Conservation (phyloP, 2,329 filamentous ascomycete genomes). For the Cladosporium cucumerinum region DNA sequence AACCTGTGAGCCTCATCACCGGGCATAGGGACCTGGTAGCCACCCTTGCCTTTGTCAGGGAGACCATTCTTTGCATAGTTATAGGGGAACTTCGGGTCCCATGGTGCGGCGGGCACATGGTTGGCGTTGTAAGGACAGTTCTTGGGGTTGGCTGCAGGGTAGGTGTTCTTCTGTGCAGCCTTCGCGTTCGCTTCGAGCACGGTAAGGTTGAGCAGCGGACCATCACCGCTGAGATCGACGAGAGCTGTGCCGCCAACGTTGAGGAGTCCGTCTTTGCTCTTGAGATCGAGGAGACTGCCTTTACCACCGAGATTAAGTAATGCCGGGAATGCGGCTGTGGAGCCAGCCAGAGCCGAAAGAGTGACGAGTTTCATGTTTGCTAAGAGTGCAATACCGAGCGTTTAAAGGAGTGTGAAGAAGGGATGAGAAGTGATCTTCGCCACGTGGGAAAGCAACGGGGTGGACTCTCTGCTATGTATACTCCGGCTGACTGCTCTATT, state of each 20-base stretch:
- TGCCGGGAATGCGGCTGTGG: constrained; percentile 13
- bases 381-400: no score
- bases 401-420: neutral
- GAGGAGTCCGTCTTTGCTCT: constrained; percentile 18
- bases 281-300: constrained; percentile 19
- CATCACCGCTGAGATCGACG: constrained; percentile 16
- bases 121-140: constrained; percentile 38
- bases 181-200: constrained; percentile 4
- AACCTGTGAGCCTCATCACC: constrained; percentile 39
- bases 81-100: constrained; percentile 38
- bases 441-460: constrained; percentile 1
- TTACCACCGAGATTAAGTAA: constrained; percentile 17
- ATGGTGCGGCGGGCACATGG: constrained; percentile 35
- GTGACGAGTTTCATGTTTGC: constrained; percentile 8
- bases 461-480: neutral
- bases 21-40: constrained; percentile 42
- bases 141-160: constrained; percentile 19
- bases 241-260: neutral
- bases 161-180: neutral
- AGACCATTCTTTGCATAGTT: constrained; percentile 40
- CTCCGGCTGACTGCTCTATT: neutral
- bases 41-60: constrained; percentile 40
- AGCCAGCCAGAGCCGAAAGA: constrained; percentile 7
- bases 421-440: neutral
- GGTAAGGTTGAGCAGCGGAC: constrained; percentile 15